Conservation (phyloP, 1,284 basidiomycete genomes). For the Puccinia horiana region DNA sequence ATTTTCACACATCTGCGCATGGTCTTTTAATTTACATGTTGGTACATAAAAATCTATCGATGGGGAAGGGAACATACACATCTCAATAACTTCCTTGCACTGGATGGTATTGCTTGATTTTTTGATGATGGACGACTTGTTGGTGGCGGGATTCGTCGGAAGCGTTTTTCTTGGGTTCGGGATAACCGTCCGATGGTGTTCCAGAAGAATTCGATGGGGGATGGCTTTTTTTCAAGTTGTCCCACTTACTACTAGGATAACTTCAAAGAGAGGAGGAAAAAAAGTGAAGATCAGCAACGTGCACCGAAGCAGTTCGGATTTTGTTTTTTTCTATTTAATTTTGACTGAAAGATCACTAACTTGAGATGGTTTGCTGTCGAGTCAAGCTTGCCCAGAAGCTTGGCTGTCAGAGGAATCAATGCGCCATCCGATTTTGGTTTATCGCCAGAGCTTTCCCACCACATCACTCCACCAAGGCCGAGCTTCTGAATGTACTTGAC, state of each 20-base stretch:
- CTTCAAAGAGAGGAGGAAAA: neutral
- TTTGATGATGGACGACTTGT: neutral
- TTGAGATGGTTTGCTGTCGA: slow-evolving; percentile 39
- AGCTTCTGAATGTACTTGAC: slow-evolving; percentile 33
- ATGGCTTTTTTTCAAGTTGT: slow-evolving; percentile 34
- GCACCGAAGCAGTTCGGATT: no score
- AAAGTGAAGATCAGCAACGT: slow-evolving; percentile 5
- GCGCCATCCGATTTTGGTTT: slow-evolving; percentile 25
- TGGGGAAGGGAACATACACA: neutral
- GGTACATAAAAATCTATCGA: neutral
- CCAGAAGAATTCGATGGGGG: neutral
- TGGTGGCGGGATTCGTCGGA: neutral
- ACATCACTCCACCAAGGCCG: slow-evolving; percentile 48
- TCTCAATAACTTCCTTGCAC: slow-evolving; percentile 45
- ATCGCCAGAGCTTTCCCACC: slow-evolving; percentile 50
- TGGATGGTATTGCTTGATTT: slow-evolving; percentile 6
- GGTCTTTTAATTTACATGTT: neutral
- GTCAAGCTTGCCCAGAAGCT: slow-evolving; percentile 42
- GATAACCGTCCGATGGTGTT: neutral
- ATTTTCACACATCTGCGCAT: neutral
- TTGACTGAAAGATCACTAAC: neutral
- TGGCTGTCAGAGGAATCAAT: slow-evolving; percentile 43
- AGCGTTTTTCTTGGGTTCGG: neutral
- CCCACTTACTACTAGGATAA: slow-evolving; percentile 48
- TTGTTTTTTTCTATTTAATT: neutral